These are phyloP conservation scores for Hemileccinum impolitum DNA, from an alignment of 768 basidiomycete genomes.

Conservation along the genomic window DNA sequence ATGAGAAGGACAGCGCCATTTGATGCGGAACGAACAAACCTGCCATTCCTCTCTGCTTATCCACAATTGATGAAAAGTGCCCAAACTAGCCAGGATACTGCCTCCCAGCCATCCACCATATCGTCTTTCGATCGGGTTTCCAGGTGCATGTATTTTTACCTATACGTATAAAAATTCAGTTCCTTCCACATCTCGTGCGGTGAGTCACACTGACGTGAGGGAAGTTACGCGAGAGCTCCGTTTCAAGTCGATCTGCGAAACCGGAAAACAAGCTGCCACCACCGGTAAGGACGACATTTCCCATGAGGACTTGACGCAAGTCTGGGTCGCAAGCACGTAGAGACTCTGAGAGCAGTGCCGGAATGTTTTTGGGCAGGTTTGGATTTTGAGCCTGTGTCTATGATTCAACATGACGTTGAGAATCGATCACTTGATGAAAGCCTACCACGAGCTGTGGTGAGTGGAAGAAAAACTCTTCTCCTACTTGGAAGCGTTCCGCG, in stretches of 20 bases:
- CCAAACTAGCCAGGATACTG: constrained; percentile 89
- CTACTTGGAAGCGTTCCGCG: constrained; percentile 73
- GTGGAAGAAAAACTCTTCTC: constrained; percentile 89
- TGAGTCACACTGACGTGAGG: constrained; percentile 60
- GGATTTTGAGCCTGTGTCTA: constrained; percentile 48
- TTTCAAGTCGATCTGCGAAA: constrained; percentile 75
- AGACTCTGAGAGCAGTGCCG: constrained; percentile 71
- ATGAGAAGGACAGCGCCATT: constrained; percentile 3
- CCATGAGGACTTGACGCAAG: constrained; percentile 82
- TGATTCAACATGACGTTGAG: constrained; percentile 7
- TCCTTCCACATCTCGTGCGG: neutral
- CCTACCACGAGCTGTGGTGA: constrained; percentile 51
- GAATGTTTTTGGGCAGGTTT: constrained; percentile 71
- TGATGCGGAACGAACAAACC: constrained; percentile 41
- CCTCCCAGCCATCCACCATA: constrained; percentile 97
- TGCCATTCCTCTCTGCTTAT: constrained; percentile 93
- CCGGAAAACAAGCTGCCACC: constrained; percentile 87
- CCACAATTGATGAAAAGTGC: constrained; percentile 98
- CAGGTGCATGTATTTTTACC: constrained; percentile 91
- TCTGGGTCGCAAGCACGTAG: constrained; percentile 89
- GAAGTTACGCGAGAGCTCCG: constrained; percentile 72
- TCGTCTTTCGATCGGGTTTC: constrained; percentile 83
- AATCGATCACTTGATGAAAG: neutral
- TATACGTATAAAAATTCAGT: constrained; percentile 35
- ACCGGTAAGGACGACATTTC: constrained; percentile 95